A percentile compares a stretch with the other conserved stretches of the same genome.
Evolutionary conservation across 352 stramenopile genomes (phyloP).

Genomic region (Globisporangium radiosum): DNA sequence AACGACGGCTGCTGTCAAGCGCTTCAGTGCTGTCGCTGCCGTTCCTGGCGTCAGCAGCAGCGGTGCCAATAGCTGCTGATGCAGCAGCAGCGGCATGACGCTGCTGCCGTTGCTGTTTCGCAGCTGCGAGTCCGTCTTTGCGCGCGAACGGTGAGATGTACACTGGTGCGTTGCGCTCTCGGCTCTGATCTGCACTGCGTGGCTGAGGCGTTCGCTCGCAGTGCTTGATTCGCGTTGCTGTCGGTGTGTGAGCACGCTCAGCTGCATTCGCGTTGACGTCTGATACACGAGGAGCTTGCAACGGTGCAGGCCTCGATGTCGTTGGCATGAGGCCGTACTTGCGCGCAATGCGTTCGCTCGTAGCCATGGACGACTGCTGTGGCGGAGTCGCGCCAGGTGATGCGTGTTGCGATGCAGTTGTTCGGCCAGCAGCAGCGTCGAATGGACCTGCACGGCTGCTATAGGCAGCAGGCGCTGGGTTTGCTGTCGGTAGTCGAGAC

Average conservation of each 20-base stretch:
- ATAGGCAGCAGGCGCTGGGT: too few relatives aligned
- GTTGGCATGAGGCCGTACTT: conserved; percentile 53
- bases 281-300: background rate
- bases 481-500: background rate
- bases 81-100: background rate
- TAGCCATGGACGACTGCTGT: conserved; percentile 14
- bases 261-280: background rate
- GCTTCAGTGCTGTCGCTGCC: conserved; percentile 7
- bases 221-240: background rate
- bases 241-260: background rate
- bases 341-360: conserved; percentile 42
- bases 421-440: background rate
- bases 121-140: conserved; percentile 21
- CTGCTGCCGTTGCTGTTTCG: conserved; percentile 15
- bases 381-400: background rate
- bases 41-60: background rate
- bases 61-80: conserved; percentile 6
- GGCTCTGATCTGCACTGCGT: background rate
- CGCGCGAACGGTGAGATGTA: conserved; percentile 62
- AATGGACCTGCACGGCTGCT: background rate
- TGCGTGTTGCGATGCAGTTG: background rate
- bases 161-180: background rate
- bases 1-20: conserved; percentile 15
- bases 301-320: too few relatives aligned
- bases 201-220: background rate